A percentile compares a stretch with the other conserved stretches of the same genome.
phyloP scores from a whole-genome alignment of 2,329 filamentous ascomycete genomes.

The Diaporthe vexans region DNA sequence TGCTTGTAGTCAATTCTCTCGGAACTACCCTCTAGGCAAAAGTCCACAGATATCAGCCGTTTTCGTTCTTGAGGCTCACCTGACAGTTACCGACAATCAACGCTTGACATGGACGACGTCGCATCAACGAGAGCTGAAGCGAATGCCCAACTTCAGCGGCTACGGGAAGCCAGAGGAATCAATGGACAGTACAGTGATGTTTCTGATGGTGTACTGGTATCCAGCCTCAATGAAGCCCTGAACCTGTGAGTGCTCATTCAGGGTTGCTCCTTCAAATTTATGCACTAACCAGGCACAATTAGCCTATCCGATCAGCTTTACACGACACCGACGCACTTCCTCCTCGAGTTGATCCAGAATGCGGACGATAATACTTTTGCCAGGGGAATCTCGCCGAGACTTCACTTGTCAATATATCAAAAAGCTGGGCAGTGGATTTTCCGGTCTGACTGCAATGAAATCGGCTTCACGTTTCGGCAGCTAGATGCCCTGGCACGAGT shows the following conservation, averaged over 20 bases:
- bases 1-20: too few relatives aligned
- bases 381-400: neutral
- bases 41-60: too few relatives aligned
- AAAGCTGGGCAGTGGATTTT: neutral
- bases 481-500: conserved; percentile 52
- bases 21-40: too few relatives aligned
- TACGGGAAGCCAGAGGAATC: neutral
- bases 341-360: conserved; percentile 56
- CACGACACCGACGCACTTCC: conserved; percentile 50
- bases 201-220: neutral
- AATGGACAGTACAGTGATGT: neutral
- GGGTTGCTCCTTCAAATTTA: neutral
- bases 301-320: conserved; percentile 49
- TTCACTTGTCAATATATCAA: neutral
- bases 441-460: conserved; percentile 52
- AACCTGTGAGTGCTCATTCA: neutral
- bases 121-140: conserved; percentile 12
- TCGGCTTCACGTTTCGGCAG: conserved; percentile 50
- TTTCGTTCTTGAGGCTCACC: too few relatives aligned
- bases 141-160: neutral
- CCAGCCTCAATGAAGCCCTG: neutral
- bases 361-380: conserved; percentile 54
- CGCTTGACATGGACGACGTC: neutral
- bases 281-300: neutral
- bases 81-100: too few relatives aligned